Conservation (phyloP, 1,284 basidiomycete species). For the Sporisorium graminicola region DNA sequence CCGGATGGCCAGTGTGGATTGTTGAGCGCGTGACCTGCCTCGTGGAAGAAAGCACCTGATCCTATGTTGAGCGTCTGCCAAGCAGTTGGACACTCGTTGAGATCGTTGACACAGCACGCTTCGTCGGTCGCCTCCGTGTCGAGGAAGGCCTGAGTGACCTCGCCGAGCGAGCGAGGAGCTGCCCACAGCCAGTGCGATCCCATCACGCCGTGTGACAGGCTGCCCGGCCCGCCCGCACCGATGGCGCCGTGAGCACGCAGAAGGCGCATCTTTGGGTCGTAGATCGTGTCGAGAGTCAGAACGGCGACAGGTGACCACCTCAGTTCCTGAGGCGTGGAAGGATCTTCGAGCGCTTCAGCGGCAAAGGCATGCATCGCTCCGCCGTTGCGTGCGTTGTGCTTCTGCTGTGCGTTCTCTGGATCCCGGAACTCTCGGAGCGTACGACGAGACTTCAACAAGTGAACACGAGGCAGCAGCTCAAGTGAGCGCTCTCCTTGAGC, state of each 20-base stretch:
- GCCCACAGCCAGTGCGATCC: slow-evolving; percentile 58
- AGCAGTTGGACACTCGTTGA: slow-evolving; percentile 41
- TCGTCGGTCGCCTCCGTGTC: slow-evolving; percentile 49
- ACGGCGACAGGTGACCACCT: slow-evolving; percentile 46
- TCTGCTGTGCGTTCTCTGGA: slow-evolving; percentile 54
- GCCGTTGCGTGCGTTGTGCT: slow-evolving; percentile 35
- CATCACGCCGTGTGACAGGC: slow-evolving; percentile 48
- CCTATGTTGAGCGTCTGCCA: slow-evolving; percentile 59
- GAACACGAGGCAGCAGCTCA: slow-evolving; percentile 37
- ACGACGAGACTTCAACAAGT: slow-evolving; percentile 38
- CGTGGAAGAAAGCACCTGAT: slow-evolving; percentile 52
- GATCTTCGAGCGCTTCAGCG: slow-evolving; percentile 34
- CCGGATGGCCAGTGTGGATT: slow-evolving; percentile 53
- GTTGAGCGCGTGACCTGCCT: slow-evolving; percentile 49
- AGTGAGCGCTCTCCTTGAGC: slow-evolving; percentile 8
- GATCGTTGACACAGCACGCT: slow-evolving; percentile 48
- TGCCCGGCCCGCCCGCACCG: slow-evolving; percentile 36
- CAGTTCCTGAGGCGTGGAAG: slow-evolving; percentile 24
- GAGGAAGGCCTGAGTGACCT: slow-evolving; percentile 41
- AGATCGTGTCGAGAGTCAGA: slow-evolving; percentile 47
- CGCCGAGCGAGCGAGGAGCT: slow-evolving; percentile 32
- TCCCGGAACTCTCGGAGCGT: slow-evolving; percentile 50
- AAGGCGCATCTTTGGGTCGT: slow-evolving; percentile 42
- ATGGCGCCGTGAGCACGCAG: slow-evolving; percentile 54
- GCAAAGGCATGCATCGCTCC: slow-evolving; percentile 53